These are phyloP conservation scores for Colletotrichum euphorbiae DNA, from an alignment of 2,329 filamentous ascomycete species.

Conservation along the genomic window DNA sequence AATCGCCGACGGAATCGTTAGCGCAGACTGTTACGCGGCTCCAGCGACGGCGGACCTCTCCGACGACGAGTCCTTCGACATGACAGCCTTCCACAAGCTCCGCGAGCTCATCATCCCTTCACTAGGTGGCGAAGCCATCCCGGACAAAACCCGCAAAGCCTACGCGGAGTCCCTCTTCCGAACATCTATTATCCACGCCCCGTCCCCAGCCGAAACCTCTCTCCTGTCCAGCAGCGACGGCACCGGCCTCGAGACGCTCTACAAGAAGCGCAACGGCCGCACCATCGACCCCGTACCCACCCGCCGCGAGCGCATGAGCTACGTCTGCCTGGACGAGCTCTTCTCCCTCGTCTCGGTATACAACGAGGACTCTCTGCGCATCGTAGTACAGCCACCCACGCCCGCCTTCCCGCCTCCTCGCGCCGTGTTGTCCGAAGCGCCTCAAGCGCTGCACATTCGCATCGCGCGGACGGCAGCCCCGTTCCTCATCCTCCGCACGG, in stretches of 20 bases:
- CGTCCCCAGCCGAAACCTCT: slow-evolving; percentile 62
- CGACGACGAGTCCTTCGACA: slow-evolving; percentile 85
- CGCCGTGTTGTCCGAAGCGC: slow-evolving; percentile 43
- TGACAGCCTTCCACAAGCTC: slow-evolving; percentile 76
- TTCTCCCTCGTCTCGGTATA: slow-evolving; percentile 72
- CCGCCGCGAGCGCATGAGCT: slow-evolving; percentile 77
- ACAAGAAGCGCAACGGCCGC: slow-evolving; percentile 74
- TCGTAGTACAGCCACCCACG: slow-evolving; percentile 58
- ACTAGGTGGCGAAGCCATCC: slow-evolving; percentile 74
- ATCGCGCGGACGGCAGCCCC: slow-evolving; percentile 83
- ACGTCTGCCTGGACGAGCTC: slow-evolving; percentile 84
- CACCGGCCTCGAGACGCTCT: slow-evolving; percentile 71
- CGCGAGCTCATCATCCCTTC: slow-evolving; percentile 78
- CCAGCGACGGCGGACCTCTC: slow-evolving; percentile 61
- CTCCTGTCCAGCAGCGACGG: slow-evolving; percentile 65
- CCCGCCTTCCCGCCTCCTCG: slow-evolving; percentile 51
- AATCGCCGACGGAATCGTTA: slow-evolving; percentile 76
- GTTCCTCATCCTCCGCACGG: slow-evolving; percentile 84
- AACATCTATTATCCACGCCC: slow-evolving; percentile 82
- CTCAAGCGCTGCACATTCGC: slow-evolving; percentile 58
- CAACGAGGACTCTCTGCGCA: slow-evolving; percentile 53
- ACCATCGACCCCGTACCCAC: slow-evolving; percentile 77
- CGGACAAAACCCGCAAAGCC: slow-evolving; percentile 73
- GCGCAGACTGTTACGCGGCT: slow-evolving; percentile 68
- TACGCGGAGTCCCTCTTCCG: slow-evolving; percentile 84